A percentile compares a stretch with the other conserved stretches of the same genome.
These are phyloP conservation scores for Przewalskia tangutica DNA, from an alignment of 257 asterid genomes.

Conservation along the genomic window DNA sequence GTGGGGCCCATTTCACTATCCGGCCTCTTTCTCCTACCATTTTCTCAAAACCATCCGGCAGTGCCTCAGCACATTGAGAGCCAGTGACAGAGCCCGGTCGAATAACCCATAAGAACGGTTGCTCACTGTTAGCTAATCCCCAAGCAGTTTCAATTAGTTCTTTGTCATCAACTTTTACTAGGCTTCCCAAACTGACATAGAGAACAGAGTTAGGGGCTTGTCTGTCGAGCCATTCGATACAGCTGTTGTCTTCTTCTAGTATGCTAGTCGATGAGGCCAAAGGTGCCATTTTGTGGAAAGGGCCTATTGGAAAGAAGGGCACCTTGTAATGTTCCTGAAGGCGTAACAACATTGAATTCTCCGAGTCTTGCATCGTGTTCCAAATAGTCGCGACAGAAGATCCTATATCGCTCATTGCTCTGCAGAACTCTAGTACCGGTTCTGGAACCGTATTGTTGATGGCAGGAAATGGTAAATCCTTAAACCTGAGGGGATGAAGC, in stretches of 20 bases:
- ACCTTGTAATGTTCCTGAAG: constrained; percentile 24
- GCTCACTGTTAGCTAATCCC: constrained; percentile 37
- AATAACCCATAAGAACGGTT: constrained; percentile 37
- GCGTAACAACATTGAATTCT: constrained; percentile 9
- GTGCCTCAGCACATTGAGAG: neutral
- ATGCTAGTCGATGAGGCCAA: constrained; percentile 20
- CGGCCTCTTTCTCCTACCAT: constrained; percentile 15
- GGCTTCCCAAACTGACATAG: constrained; percentile 36
- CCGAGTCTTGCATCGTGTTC: constrained; percentile 28
- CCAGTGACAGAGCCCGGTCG: constrained; percentile 15
- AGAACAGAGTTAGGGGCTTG: constrained; percentile 30
- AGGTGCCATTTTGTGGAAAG: constrained; percentile 36
- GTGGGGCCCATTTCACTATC: constrained; percentile 43
- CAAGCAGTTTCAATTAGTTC: constrained; percentile 21
- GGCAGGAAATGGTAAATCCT: constrained; percentile 16
- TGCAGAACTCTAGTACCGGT: constrained; percentile 6
- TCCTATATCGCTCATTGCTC: constrained; percentile 10
- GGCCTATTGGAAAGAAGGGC: constrained; percentile 48
- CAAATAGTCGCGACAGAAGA: constrained; percentile 35
- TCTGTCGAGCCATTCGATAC: constrained; percentile 34
- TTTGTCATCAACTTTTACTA: constrained; percentile 13
- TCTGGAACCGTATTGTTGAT: neutral
- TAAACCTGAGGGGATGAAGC: constrained; percentile 19
- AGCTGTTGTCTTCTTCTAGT: constrained; percentile 18
- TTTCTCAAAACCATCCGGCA: neutral